Evolutionary conservation across 169 alveolate species (phyloP), one percentile per base, ranked within the genome.

Genomic region (Plasmodium relictum): DNA sequence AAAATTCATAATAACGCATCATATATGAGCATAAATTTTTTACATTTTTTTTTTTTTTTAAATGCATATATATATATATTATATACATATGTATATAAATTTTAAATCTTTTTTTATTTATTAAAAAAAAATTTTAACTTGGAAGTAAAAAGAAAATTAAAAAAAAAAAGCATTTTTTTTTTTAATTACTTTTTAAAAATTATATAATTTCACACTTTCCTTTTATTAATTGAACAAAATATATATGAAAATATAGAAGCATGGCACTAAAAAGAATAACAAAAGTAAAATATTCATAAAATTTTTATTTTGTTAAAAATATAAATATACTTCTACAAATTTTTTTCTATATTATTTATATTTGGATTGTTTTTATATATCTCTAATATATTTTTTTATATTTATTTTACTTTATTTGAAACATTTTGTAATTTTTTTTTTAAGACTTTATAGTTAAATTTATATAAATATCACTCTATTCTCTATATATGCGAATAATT

Each of bases 191-290:
- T 44, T 58, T 72, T 65, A 59, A 72, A 62, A 65, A 76, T 37
- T 41, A 48, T n/a, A n/a, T 31, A 16, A 48, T 16, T 48, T 59
- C 61, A 61, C 65, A 44, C 62, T 74, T 54, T 74, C 59, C 7
- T 72, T 72, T 72, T 54, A 48, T 44, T 74, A 52, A 22, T 74
- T 48, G 56, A 74, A 74, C 52, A 74, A 74, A 26, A 62, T 62
- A 39, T 24, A 41, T 18, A 54, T 37, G 37, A 7, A 24, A 72
- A 45, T 72, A 16, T 22, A n/a, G 44, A 42, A 66, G 91, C 58
- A 94, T 97, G 98, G 98, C 98, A 63, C 90, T 97, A 39, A 97
- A 96, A 88, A 96, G 98, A 39, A 97, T 97, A 73, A 95, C 95
- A 89, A 97, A 97, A 96, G 97, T 95, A 69, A 37, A 31, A 31